Conservation (phyloP, 73 alveolate genomes). For the Tetrahymena malaccensis region DNA sequence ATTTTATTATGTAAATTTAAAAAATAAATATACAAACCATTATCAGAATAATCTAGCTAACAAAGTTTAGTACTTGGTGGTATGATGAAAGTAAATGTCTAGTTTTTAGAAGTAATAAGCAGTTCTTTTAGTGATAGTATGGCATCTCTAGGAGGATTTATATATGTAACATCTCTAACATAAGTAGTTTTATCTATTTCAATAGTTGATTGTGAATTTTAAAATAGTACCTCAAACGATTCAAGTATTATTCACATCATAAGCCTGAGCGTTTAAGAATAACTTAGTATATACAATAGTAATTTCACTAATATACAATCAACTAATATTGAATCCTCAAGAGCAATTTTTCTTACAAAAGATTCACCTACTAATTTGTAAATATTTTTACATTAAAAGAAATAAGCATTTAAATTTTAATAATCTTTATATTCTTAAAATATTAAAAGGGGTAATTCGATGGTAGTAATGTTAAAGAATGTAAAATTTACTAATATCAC, state of each 20-base stretch:
- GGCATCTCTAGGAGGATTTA: background rate
- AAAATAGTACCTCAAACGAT: background rate
- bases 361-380: background rate
- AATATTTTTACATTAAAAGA: background rate
- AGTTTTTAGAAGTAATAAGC: background rate
- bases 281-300: background rate
- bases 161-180: background rate
- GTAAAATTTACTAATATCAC: background rate
- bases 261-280: background rate
- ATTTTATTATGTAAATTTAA: background rate
- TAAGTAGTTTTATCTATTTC: background rate
- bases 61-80: background rate
- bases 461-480: background rate
- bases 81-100: background rate
- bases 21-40: background rate
- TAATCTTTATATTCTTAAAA: background rate
- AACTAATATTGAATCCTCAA: background rate
- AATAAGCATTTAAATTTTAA: no score
- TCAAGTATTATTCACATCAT: background rate
- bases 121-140: background rate
- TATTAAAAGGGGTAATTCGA: background rate
- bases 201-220: background rate
- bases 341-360: background rate
- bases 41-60: background rate
- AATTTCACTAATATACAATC: background rate